Conservation (phyloP, 129 eudicot species). For the Glebionis coronaria region DNA sequence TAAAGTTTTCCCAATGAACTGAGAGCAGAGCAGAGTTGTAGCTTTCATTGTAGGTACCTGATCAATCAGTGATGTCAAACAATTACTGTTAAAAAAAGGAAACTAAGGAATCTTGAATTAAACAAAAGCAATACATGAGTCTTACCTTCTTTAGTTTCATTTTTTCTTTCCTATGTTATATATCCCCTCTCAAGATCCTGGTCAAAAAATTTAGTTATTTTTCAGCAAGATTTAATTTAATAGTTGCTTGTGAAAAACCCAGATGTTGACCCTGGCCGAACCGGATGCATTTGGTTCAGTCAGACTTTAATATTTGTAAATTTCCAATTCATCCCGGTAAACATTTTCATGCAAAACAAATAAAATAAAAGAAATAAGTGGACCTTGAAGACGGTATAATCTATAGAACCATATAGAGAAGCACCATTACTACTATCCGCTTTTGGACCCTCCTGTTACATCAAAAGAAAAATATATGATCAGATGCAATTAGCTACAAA, state of each 20-base stretch:
- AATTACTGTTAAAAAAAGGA: too few relatives aligned
- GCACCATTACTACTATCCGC: conserved; percentile 27
- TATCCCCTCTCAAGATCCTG: too few relatives aligned
- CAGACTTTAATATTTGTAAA: not conserved
- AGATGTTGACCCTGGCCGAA: not conserved
- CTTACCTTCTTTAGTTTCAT: too few relatives aligned
- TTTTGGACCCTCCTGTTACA: conserved; percentile 41
- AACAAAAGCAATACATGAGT: too few relatives aligned
- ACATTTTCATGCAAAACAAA: conserved; percentile 4
- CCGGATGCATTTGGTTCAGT: not conserved
- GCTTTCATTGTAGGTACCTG: too few relatives aligned
- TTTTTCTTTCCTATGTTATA: too few relatives aligned
- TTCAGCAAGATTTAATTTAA: too few relatives aligned
- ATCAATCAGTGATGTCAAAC: too few relatives aligned
- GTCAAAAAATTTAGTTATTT: too few relatives aligned
- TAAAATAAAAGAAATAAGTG: not conserved
- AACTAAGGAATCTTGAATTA: too few relatives aligned
- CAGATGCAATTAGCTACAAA: not conserved
- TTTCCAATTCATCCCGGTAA: not conserved
- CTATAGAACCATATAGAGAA: conserved; percentile 36
- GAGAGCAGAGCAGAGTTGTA: too few relatives aligned
- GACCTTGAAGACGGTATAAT: conserved; percentile 73
- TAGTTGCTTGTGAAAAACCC: not conserved
- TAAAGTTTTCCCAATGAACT: too few relatives aligned
- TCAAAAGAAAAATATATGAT: conserved; percentile 13